A percentile compares a stretch with the other conserved stretches of the same genome.
Conservation (phyloP, 306 rosid species). For the Psophocarpus tetragonolobus region DNA sequence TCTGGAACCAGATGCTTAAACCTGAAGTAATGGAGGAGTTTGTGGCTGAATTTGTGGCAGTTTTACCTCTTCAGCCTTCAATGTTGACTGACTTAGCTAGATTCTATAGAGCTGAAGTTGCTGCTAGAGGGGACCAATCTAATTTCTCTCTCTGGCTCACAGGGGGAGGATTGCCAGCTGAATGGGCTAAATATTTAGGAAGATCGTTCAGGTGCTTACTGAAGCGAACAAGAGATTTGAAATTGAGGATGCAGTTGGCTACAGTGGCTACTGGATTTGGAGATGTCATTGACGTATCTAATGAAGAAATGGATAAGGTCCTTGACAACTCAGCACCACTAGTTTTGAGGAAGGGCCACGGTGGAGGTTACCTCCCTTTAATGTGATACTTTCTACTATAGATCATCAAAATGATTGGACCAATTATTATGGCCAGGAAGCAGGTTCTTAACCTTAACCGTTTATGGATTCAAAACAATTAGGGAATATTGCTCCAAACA, state of each 20-base stretch:
- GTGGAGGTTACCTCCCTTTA: slow-evolving; percentile 92
- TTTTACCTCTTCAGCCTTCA: slow-evolving; percentile 87
- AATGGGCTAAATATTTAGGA: slow-evolving; percentile 92
- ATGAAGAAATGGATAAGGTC: slow-evolving; percentile 70
- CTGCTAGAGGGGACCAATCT: slow-evolving; percentile 97
- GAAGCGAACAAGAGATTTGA: slow-evolving; percentile 87
- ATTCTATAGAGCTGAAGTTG: slow-evolving; percentile 87
- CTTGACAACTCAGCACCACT: slow-evolving; percentile 87
- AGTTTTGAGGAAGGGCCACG: slow-evolving; percentile 89
- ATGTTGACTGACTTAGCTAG: slow-evolving; percentile 83
- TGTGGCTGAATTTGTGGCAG: slow-evolving; percentile 88
- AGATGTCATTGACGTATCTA: slow-evolving; percentile 64
- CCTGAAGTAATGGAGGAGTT: slow-evolving; percentile 95
- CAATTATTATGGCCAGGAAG: not conserved
- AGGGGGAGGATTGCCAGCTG: slow-evolving; percentile 96
- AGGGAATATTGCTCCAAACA: slow-evolving; percentile 16
- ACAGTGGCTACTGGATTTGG: slow-evolving; percentile 79
- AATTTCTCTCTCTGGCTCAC: slow-evolving; percentile 98
- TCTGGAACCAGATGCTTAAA: slow-evolving; percentile 97
- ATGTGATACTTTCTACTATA: slow-evolving; percentile 58
- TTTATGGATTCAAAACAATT: slow-evolving; percentile 17
- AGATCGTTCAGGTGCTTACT: slow-evolving; percentile 89
- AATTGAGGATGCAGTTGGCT: slow-evolving; percentile 74
- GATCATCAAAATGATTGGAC: not conserved
- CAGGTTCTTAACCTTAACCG: slow-evolving; percentile 10